phyloP scores from a whole-genome alignment of 495 filamentous ascomycete genomes.

The Penicillium egyptiacum region DNA sequence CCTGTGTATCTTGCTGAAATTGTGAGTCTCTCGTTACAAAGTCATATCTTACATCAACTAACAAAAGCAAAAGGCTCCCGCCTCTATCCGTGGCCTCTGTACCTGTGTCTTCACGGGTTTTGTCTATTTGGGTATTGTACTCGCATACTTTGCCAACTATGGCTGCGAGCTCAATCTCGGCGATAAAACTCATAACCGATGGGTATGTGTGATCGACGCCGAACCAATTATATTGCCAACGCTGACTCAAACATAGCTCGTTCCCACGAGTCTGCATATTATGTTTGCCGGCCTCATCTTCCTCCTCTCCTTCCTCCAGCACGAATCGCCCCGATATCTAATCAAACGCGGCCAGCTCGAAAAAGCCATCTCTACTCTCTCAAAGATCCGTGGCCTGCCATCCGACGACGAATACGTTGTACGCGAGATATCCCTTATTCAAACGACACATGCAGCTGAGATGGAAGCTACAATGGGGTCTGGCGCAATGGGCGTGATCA shows the following conservation, averaged over 20 bases:
- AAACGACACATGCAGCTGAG: conserved; percentile 66
- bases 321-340: conserved; percentile 64
- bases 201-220: conserved; percentile 36
- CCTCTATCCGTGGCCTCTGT: conserved; percentile 64
- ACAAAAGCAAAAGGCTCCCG: conserved; percentile 42
- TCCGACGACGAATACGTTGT: conserved; percentile 45
- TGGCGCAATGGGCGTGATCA: conserved; percentile 54
- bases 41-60: conserved; percentile 1
- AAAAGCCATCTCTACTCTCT: conserved; percentile 48
- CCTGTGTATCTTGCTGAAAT: conserved; percentile 54
- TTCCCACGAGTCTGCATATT: conserved; percentile 69
- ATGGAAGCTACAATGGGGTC: conserved; percentile 59
- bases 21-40: conserved; percentile 27
- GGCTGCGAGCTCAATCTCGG: conserved; percentile 58
- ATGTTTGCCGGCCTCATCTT: conserved; percentile 71
- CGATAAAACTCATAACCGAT: conserved; percentile 56
- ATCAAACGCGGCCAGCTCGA: conserved; percentile 57
- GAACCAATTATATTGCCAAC: no score
- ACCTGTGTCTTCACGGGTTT: conserved; percentile 65
- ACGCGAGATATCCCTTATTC: conserved; percentile 64
- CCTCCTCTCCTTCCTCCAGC: conserved; percentile 60
- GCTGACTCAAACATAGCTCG: conserved; percentile 46
- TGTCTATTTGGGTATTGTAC: conserved; percentile 50
- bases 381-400: conserved; percentile 43
- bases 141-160: conserved; percentile 54